Base-by-base conservation (phyloP, 768 basidiomycete species). In the Gyrodon lividus region DNA sequence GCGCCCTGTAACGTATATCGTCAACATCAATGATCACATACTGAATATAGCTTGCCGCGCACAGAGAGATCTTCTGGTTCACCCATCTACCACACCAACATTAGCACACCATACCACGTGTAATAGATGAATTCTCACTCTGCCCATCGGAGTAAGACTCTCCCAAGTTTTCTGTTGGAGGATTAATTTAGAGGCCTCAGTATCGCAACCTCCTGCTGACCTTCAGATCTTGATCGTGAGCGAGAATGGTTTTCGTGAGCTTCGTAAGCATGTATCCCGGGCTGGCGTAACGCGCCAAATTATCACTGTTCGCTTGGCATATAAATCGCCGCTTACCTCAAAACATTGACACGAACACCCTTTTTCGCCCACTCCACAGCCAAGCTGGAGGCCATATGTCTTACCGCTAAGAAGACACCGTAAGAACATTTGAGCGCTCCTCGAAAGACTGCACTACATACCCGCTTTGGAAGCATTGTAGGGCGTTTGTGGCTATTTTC, bases 391-490 rank as follows among this genome's bases (percentile, higher is more conserved):
- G 92, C 92, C 91, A 98, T 91, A 64, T 98, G 95, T 60, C 88
- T 87, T 30, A 98, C 94, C 43, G 94, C 87, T 88, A 52, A 41
- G n/a, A 26, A 46, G 51, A 9, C 34, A 40, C 40, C 35, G 43
- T 54, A 40, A 53, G 43, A 58, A 54, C 53, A 60, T 9, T 16
- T 12, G 17, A 8, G 14, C 5, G 19, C 5, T n/a, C 43, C 34
- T 4, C 19, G 9, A 22, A 41, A 17, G 14, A 8, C 28, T 19
- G 9, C 6, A 7, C 1, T 33, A 61, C 77, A 61, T 60, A 85
- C 87, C 91, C 31, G 92, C 92, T 75, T 95, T 98, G 17, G 93
- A 95, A 8, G 91, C 89, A 70, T 98, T 98, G 70, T 98, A 98
- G 0, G 95, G 93, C 4, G 91, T 89, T 77, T 98, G 96, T 37